These are phyloP conservation scores for Exophiala aquamarina DNA, from an alignment of 2,329 filamentous ascomycete species.

Conservation along the genomic window DNA sequence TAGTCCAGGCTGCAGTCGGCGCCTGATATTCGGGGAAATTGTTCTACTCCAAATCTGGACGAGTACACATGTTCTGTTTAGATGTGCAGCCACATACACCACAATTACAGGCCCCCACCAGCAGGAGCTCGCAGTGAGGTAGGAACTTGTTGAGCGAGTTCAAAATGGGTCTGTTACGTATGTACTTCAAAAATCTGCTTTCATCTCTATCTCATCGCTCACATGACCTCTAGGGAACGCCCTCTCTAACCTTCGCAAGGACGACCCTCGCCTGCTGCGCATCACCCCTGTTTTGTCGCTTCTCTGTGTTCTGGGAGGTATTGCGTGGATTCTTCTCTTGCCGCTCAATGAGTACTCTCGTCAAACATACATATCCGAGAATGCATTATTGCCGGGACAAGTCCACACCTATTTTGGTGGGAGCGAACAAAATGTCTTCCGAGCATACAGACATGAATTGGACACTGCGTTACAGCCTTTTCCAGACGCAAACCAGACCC, in stretches of 20 bases:
- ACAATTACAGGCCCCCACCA: neutral
- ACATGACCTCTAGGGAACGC: constrained; percentile 13
- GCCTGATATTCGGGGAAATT: constrained; percentile 16
- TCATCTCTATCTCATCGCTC: constrained; percentile 23
- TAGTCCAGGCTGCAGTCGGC: neutral
- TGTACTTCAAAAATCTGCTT: constrained; percentile 15
- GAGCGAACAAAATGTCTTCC: constrained; percentile 91
- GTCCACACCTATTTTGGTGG: constrained; percentile 98
- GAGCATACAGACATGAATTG: constrained; percentile 84
- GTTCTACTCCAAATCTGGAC: neutral
- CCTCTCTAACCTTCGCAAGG: constrained; percentile 54
- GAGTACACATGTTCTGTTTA: constrained; percentile 18
- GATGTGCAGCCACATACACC: neutral
- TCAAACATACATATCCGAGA: constrained; percentile 94
- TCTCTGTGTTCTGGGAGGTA: constrained; percentile 78
- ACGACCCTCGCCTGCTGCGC: constrained; percentile 77
- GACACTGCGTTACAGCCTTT: constrained; percentile 43
- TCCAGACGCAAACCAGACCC: constrained; percentile 44
- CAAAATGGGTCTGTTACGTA: constrained; percentile 27
- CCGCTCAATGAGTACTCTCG: constrained; percentile 90
- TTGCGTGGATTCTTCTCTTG: constrained; percentile 85
- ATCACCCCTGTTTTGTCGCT: constrained; percentile 85
- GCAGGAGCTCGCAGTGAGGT: constrained; percentile 24
- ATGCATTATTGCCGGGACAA: constrained; percentile 90
- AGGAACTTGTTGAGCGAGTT: constrained; percentile 21